These are phyloP conservation scores for Scleromitrula shiraiana DNA, from an alignment of 2,329 filamentous ascomycete species.

Conservation along the genomic window DNA sequence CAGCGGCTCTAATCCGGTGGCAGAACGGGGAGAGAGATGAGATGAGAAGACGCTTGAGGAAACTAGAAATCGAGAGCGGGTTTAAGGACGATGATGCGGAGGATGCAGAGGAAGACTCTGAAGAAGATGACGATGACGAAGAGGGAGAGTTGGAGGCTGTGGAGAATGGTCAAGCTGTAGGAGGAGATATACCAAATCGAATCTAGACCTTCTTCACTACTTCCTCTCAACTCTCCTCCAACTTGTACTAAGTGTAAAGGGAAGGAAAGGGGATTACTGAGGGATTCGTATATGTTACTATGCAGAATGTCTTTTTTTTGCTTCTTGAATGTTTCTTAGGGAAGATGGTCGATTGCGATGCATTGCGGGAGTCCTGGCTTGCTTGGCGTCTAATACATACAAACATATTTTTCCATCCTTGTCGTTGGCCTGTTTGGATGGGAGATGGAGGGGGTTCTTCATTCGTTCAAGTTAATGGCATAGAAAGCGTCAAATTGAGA, in stretches of 20 bases:
- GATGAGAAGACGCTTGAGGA: constrained; percentile 68
- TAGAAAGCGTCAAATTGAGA: not conserved
- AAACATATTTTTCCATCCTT: constrained; percentile 8
- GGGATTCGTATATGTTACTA: constrained; percentile 1
- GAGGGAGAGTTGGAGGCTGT: constrained; percentile 12
- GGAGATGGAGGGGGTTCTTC: not conserved
- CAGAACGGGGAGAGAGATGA: constrained; percentile 74
- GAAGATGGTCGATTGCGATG: constrained; percentile 12
- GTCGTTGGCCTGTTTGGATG: constrained; percentile 4
- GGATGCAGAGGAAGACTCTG: constrained; percentile 51
- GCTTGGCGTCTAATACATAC: constrained; percentile 3
- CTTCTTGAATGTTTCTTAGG: constrained; percentile 10
- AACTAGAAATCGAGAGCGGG: constrained; percentile 66
- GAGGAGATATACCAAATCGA: not conserved
- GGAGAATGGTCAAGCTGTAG: constrained; percentile 2
- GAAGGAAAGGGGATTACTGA: not conserved
- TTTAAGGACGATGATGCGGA: constrained; percentile 64
- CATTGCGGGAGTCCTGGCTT: constrained; percentile 16
- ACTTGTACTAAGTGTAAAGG: not conserved
- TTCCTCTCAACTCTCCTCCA: not conserved
- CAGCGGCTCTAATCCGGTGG: constrained; percentile 83
- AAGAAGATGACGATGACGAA: constrained; percentile 39
- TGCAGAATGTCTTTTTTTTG: constrained; percentile 7
- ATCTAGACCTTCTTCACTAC: not conserved
- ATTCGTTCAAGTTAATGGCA: not conserved